Percentiles rank a stretch among this genome's conserved stretches.
Evolutionary conservation across 257 asterid genomes (phyloP).

Genomic region (Nicotiana otophora): DNA sequence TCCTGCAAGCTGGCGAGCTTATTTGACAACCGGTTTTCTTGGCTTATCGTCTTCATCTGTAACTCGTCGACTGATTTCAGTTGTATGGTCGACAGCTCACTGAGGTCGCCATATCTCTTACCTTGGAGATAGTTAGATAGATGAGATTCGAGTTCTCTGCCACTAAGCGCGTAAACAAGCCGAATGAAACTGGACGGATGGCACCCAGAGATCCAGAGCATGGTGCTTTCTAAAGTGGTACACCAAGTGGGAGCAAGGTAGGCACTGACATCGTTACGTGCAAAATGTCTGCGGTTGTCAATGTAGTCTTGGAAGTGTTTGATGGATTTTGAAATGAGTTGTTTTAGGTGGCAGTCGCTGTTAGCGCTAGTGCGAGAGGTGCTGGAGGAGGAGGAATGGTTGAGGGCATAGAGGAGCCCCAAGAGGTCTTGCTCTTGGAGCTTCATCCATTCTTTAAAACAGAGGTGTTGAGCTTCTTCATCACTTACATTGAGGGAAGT

Average conservation of each 20-base stretch:
- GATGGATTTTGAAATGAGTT: slow-evolving; percentile 16
- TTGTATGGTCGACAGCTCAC: slow-evolving; percentile 18
- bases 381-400: not conserved
- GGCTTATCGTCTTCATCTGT: slow-evolving; percentile 21
- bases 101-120: slow-evolving; percentile 5
- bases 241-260: slow-evolving; percentile 35
- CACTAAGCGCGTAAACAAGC: slow-evolving; percentile 31
- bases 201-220: slow-evolving; percentile 36
- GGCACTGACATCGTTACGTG: slow-evolving; percentile 16
- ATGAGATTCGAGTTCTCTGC: slow-evolving; percentile 14
- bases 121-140: slow-evolving; percentile 16
- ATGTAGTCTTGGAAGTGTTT: slow-evolving; percentile 34
- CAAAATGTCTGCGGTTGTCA: slow-evolving; percentile 13
- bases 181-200: slow-evolving; percentile 33
- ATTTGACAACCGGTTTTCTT: slow-evolving; percentile 22
- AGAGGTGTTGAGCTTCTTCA: not conserved
- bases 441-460: not conserved
- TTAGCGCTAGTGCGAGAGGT: not conserved
- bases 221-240: slow-evolving; percentile 26
- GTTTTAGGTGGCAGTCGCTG: not conserved
- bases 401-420: not conserved
- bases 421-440: not conserved
- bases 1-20: slow-evolving; percentile 34
- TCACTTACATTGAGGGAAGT: not conserved
- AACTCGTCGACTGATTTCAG: slow-evolving; percentile 23